phyloP scores from a whole-genome alignment of 2,329 filamentous ascomycete genomes.

The Claviceps spartinae region DNA sequence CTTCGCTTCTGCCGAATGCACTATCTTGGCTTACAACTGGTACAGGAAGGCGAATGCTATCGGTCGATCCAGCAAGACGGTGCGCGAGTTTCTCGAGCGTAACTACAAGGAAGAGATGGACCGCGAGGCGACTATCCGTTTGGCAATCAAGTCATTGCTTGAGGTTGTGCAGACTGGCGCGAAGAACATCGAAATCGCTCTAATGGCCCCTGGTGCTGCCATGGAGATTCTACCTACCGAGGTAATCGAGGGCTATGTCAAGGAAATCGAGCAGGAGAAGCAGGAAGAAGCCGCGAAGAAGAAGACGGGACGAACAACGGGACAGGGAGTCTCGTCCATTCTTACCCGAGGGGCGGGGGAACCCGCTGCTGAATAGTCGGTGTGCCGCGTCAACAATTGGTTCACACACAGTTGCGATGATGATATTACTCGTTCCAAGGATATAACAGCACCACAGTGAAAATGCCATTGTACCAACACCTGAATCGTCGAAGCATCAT shows the following conservation, averaged over 20 bases:
- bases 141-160: constrained; percentile 94
- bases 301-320: constrained; percentile 69
- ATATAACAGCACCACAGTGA: constrained; percentile 13
- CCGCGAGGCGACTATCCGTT: constrained; percentile 84
- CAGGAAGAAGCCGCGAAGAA: constrained; percentile 97
- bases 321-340: constrained; percentile 57
- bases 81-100: constrained; percentile 94
- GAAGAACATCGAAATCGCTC: constrained; percentile 98
- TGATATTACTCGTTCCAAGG: not conserved
- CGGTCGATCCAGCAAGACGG: constrained; percentile 95
- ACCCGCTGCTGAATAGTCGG: constrained; percentile 22
- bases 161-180: constrained; percentile 98
- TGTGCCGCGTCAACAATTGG: constrained; percentile 1
- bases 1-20: constrained; percentile 4
- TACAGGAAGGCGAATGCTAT: constrained; percentile 97
- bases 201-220: constrained; percentile 85
- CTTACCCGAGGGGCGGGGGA: constrained; percentile 47
- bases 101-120: constrained; percentile 99
- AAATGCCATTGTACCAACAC: constrained; percentile 24
- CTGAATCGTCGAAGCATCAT: not conserved
- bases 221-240: constrained; percentile 92
- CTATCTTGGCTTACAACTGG: constrained; percentile 1
- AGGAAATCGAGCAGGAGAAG: constrained; percentile 98
- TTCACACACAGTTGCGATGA: not conserved
- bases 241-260: constrained; percentile 94